Conservation (phyloP, 2,329 filamentous ascomycete species). For the Malbranchea zuffiana region DNA sequence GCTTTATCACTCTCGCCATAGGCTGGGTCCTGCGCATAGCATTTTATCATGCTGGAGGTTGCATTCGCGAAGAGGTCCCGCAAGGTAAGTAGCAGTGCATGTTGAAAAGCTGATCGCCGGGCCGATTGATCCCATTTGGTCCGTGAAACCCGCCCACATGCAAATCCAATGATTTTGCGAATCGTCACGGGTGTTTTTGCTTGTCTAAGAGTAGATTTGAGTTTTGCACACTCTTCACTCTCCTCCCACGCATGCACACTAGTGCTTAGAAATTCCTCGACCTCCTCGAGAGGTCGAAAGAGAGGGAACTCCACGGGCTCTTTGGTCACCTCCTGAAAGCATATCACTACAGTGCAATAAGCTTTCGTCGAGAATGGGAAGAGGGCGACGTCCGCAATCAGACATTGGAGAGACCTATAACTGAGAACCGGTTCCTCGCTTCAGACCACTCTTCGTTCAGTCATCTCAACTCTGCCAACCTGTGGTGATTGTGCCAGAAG, state of each 20-base stretch:
- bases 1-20: conserved; percentile 17
- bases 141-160: conserved; percentile 3
- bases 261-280: neutral
- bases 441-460: neutral
- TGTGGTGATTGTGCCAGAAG: no score
- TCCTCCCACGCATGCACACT: conserved; percentile 6
- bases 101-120: conserved; percentile 14
- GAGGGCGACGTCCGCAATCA: neutral
- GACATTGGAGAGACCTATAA: neutral
- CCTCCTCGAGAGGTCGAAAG: neutral
- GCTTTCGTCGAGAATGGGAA: neutral
- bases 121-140: neutral
- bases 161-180: conserved; percentile 12
- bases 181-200: conserved; percentile 1
- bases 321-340: conserved; percentile 6
- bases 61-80: conserved; percentile 13
- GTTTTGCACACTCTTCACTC: conserved; percentile 6
- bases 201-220: conserved; percentile 3
- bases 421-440: neutral
- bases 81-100: conserved; percentile 20
- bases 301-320: neutral
- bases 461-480: neutral
- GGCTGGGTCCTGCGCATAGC: conserved; percentile 22
- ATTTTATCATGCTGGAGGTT: conserved; percentile 11
- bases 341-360: neutral